A percentile compares a stretch with the other conserved stretches of the same genome.
phyloP scores from a whole-genome alignment of 23 red algal species.

The Gracilaria gracilis region DNA sequence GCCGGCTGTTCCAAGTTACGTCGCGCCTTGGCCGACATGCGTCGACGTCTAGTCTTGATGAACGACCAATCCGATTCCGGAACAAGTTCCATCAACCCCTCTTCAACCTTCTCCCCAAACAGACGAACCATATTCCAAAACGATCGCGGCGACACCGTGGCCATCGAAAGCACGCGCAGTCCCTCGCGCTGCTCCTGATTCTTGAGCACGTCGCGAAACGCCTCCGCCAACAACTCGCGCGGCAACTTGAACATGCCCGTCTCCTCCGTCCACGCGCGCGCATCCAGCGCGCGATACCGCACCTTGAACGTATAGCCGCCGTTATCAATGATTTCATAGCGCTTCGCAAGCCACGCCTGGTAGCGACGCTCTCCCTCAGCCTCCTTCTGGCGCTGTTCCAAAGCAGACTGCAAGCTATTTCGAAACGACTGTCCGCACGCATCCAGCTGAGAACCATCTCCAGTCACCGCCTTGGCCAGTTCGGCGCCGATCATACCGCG shows the following conservation, averaged over 20 bases:
- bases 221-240: conserved; percentile 7
- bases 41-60: conserved; percentile 10
- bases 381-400: conserved; percentile 43
- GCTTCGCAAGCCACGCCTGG: conserved; percentile 37
- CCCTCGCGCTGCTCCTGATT: conserved; percentile 30
- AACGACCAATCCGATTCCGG: conserved; percentile 57
- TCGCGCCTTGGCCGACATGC: conserved; percentile 8
- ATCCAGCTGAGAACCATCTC: conserved; percentile 1
- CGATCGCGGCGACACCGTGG: conserved; percentile 37
- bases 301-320: conserved; percentile 44
- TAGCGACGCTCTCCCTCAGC: conserved; percentile 65
- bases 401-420: conserved; percentile 24
- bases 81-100: conserved; percentile 24
- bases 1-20: conserved; percentile 38
- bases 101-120: conserved; percentile 47
- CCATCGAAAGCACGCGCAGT: conserved; percentile 25
- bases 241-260: conserved; percentile 10
- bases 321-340: conserved; percentile 35
- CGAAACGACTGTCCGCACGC: conserved; percentile 40
- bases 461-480: conserved; percentile 10
- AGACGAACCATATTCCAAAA: conserved; percentile 64
- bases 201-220: conserved; percentile 19
- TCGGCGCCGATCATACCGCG: conserved; percentile 7
- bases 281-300: conserved; percentile 3
- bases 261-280: conserved; percentile 42